phyloP scores from a whole-genome alignment of 2,329 filamentous ascomycete species.

The Colletotrichum spaethianum region DNA sequence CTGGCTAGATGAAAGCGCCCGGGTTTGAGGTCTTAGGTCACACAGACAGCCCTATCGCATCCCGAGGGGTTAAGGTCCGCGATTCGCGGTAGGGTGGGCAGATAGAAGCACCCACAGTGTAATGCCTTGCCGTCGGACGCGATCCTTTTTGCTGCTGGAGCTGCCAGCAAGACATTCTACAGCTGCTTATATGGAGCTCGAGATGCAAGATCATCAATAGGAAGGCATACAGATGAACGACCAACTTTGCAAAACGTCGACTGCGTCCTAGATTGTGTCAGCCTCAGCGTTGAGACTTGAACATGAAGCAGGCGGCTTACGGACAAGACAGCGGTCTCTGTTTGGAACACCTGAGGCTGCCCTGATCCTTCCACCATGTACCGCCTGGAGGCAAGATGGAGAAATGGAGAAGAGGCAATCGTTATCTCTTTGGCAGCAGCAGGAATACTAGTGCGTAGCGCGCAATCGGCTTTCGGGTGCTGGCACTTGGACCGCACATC shows the following conservation, averaged over 20 bases:
- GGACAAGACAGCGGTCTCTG: neutral
- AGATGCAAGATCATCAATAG: neutral
- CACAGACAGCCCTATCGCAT: slow-evolving; percentile 28
- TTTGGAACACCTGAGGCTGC: neutral
- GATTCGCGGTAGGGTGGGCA: neutral
- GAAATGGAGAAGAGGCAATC: slow-evolving; percentile 17
- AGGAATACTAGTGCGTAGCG: neutral
- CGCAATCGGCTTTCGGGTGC: slow-evolving; percentile 7
- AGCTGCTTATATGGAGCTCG: neutral
- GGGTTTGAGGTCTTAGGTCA: neutral
- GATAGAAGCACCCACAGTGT: neutral
- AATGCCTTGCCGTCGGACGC: neutral
- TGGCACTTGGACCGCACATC: slow-evolving; percentile 19
- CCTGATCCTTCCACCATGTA: neutral
- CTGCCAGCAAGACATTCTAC: neutral
- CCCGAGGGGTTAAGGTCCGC: slow-evolving; percentile 12
- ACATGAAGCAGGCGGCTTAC: slow-evolving; percentile 13
- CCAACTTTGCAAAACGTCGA: neutral
- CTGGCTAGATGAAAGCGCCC: slow-evolving; percentile 11
- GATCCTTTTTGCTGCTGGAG: neutral
- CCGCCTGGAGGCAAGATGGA: neutral
- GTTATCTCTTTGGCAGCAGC: slow-evolving; percentile 5
- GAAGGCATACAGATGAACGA: neutral
- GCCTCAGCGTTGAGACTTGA: slow-evolving; percentile 1
- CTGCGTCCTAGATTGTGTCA: neutral